These are phyloP conservation scores for Aspergillus amoenus DNA, from an alignment of 2,329 filamentous ascomycete species.

Conservation along the genomic window DNA sequence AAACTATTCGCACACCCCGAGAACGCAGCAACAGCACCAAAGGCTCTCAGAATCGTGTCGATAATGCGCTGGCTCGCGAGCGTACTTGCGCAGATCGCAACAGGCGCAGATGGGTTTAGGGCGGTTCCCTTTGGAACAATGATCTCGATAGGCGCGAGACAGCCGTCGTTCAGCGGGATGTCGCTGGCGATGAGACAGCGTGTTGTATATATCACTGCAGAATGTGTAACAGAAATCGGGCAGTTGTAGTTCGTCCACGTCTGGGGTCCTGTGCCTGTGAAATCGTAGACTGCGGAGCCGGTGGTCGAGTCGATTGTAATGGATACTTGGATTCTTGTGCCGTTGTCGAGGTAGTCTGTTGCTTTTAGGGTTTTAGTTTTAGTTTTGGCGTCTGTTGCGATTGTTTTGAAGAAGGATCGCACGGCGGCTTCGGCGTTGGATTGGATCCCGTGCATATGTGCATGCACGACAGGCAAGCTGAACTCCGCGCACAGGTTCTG, in stretches of 20 bases:
- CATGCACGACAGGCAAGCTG: slow-evolving; percentile 71
- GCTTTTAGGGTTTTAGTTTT: slow-evolving; percentile 39
- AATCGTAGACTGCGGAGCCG: slow-evolving; percentile 78
- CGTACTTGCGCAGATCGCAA: slow-evolving; percentile 60
- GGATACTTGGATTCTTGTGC: slow-evolving; percentile 71
- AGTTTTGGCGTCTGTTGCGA: slow-evolving; percentile 61
- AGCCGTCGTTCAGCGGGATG: slow-evolving; percentile 85
- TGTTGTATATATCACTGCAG: slow-evolving; percentile 81
- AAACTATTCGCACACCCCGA: slow-evolving; percentile 76
- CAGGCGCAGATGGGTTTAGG: slow-evolving; percentile 71
- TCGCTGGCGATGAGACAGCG: slow-evolving; percentile 77
- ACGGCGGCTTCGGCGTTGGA: slow-evolving; percentile 76
- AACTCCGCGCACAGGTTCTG: slow-evolving; percentile 51
- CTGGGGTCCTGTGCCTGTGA: slow-evolving; percentile 74
- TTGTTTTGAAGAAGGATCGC: slow-evolving; percentile 67
- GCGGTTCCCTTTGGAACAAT: slow-evolving; percentile 67
- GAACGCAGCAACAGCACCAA: slow-evolving; percentile 70
- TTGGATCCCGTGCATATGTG: slow-evolving; percentile 82
- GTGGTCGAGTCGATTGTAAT: slow-evolving; percentile 59
- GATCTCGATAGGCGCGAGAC: slow-evolving; percentile 72
- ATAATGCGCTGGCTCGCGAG: slow-evolving; percentile 67
- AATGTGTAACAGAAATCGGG: slow-evolving; percentile 77
- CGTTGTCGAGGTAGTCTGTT: slow-evolving; percentile 83
- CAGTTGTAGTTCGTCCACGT: slow-evolving; percentile 66
- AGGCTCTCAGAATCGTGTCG: slow-evolving; percentile 75